Evolutionary conservation across 1,139 yeast genomes (phyloP).

Genomic region (Nakaseomyces sp.): DNA sequence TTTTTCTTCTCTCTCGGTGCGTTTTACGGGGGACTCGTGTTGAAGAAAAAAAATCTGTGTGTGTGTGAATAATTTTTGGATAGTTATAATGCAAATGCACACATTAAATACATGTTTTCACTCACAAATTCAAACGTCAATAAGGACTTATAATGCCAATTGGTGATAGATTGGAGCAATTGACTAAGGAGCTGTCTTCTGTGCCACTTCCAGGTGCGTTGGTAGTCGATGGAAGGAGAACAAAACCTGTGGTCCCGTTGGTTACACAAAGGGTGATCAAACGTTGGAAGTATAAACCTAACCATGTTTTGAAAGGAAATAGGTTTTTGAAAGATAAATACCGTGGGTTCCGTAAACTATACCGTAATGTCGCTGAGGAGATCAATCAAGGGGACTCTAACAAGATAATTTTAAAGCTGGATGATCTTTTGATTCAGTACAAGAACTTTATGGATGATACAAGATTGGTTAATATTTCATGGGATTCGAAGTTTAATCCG

Average conservation of each 20-base stretch:
- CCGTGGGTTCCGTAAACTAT: background rate
- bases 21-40: too few species aligned
- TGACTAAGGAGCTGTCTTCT: background rate
- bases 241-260: background rate
- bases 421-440: background rate
- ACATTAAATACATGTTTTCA: too few species aligned
- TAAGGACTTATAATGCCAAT: background rate
- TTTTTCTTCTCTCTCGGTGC: too few species aligned
- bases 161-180: background rate
- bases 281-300: conserved; percentile 11
- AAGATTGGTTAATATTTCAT: conserved; percentile 9
- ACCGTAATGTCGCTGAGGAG: background rate
- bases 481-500: conserved; percentile 19
- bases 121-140: background rate
- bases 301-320: background rate
- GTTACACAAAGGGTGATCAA: conserved; percentile 7
- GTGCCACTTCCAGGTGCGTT: background rate
- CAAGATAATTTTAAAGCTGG: background rate
- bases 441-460: conserved; percentile 9
- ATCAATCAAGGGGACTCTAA: background rate
- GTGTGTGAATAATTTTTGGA: too few species aligned
- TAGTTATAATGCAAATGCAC: too few species aligned
- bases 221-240: background rate
- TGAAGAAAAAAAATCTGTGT: too few species aligned
- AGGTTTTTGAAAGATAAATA: background rate